These are phyloP conservation scores for Aspergillus avenaceus DNA, from an alignment of 495 filamentous ascomycete species.

Conservation along the genomic window DNA sequence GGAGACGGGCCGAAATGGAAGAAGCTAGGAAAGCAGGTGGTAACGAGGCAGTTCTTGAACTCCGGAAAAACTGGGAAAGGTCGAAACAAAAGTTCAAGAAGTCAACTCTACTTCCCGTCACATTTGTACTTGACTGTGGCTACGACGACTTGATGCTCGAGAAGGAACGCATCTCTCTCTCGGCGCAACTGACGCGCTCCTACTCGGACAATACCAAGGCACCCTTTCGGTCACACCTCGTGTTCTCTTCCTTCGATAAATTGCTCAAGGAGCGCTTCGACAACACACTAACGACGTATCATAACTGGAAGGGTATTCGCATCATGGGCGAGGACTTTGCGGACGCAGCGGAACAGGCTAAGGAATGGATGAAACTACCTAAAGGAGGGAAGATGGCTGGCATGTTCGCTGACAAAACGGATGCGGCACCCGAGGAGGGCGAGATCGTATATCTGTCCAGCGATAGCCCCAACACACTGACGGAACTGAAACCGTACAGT, in stretches of 20 bases:
- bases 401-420: constrained; percentile 40
- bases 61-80: constrained; percentile 37
- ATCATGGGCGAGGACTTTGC: constrained; percentile 69
- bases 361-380: constrained; percentile 52
- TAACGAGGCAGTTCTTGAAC: constrained; percentile 22
- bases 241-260: constrained; percentile 72
- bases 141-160: constrained; percentile 87
- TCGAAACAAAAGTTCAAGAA: constrained; percentile 25
- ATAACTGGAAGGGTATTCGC: constrained; percentile 72
- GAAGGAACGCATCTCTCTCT: constrained; percentile 76
- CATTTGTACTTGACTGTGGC: constrained; percentile 83
- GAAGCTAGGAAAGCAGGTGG: constrained; percentile 26
- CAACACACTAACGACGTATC: constrained; percentile 60
- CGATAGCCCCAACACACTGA: constrained; percentile 78
- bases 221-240: constrained; percentile 61
- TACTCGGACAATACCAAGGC: constrained; percentile 82
- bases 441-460: constrained; percentile 82
- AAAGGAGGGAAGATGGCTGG: constrained; percentile 52
- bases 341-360: constrained; percentile 55
- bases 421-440: constrained; percentile 41
- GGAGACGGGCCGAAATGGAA: constrained; percentile 42
- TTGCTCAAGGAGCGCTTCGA: constrained; percentile 76
- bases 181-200: constrained; percentile 73
- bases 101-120: constrained; percentile 60
- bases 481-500: constrained; percentile 73